Evolutionary conservation across 768 basidiomycete genomes (phyloP).

Genomic region (Boletus sp.): DNA sequence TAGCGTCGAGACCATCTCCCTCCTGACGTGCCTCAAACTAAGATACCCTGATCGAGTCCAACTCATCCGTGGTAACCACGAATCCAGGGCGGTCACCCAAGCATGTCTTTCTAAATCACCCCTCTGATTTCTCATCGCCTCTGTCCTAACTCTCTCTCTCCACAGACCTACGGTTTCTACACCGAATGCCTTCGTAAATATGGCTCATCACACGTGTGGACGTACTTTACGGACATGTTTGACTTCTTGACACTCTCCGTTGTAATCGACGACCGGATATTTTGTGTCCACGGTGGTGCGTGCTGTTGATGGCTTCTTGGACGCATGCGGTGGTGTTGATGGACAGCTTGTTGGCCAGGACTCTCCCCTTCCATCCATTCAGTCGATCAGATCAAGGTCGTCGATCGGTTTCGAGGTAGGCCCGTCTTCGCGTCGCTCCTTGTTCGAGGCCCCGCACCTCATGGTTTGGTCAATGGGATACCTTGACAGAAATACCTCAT

Average conservation of each 20-base stretch:
- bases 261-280: conserved; percentile 98
- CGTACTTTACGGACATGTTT: conserved; percentile 99
- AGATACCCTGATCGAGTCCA: conserved; percentile 96
- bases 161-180: conserved; percentile 97
- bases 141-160: conserved; percentile 15
- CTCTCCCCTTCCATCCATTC: conserved; percentile 98
- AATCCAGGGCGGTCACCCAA: conserved; percentile 96
- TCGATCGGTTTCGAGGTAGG: conserved; percentile 94
- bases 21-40: conserved; percentile 93
- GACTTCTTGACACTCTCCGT: conserved; percentile 97
- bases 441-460: conserved; percentile 21
- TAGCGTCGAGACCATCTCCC: conserved; percentile 97
- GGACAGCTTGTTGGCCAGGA: conserved; percentile 43
- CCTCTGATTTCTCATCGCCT: neutral
- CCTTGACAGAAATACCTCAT: conserved; percentile 85
- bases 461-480: conserved; percentile 13
- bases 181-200: conserved; percentile 98
- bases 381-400: conserved; percentile 99
- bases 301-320: neutral
- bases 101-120: conserved; percentile 44
- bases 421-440: conserved; percentile 17
- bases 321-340: conserved; percentile 2
- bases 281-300: conserved; percentile 96
- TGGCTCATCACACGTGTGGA: conserved; percentile 94
- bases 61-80: conserved; percentile 96